phyloP scores from a whole-genome alignment of 2,329 filamentous ascomycete genomes.

The Fusarium circinatum region DNA sequence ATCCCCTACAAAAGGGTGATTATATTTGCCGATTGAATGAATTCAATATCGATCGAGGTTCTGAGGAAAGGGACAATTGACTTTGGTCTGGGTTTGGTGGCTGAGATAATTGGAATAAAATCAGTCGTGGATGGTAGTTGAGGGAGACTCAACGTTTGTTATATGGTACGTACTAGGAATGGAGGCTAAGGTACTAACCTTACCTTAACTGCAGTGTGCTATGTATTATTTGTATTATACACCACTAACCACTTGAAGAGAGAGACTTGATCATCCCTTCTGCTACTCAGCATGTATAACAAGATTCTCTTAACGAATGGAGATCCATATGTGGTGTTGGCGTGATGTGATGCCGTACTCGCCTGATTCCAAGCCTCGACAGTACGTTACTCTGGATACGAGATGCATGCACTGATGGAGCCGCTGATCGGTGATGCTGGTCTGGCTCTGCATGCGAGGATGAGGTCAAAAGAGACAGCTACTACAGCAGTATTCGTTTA shows the following conservation, averaged over 20 bases:
- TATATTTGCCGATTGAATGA: too few species aligned
- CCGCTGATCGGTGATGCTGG: slow-evolving; percentile 3
- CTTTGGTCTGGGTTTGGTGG: neutral
- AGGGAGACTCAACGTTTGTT: neutral
- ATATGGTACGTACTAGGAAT: neutral
- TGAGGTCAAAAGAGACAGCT: neutral
- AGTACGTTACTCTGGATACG: slow-evolving; percentile 19
- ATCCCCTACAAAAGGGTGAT: too few species aligned
- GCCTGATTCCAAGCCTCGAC: neutral
- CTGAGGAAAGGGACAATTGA: neutral
- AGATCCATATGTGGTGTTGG: neutral
- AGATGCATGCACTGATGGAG: slow-evolving; percentile 4
- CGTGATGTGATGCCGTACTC: slow-evolving; percentile 2
- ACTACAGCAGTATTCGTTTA: neutral
- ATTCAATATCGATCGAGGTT: neutral
- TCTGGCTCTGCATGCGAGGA: neutral
- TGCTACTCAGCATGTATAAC: neutral
- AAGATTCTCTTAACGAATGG: neutral
- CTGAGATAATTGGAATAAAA: neutral
- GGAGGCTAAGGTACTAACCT: neutral
- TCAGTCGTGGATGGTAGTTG: neutral
- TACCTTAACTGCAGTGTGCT: neutral
- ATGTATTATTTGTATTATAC: neutral
- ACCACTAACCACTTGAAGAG: neutral
- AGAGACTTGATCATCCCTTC: neutral